Conservation (phyloP, 257 asterid species). For the Salvia splendens region DNA sequence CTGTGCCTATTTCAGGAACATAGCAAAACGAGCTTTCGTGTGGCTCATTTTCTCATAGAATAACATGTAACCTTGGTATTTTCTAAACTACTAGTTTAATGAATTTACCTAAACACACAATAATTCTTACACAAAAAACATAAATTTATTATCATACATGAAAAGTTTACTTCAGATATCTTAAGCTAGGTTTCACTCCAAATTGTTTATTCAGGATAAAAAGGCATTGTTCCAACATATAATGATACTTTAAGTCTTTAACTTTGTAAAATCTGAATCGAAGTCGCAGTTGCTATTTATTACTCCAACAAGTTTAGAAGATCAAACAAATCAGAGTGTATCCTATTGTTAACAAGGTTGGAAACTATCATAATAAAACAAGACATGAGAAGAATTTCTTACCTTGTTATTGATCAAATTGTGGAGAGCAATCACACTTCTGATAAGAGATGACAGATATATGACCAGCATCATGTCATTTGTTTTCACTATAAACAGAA, state of each 20-base stretch:
- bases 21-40: not conserved
- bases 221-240: not conserved
- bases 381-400: conserved; percentile 29
- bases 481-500: conserved; percentile 69
- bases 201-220: too few species aligned
- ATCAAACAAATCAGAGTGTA: not conserved
- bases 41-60: not conserved
- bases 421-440: conserved; percentile 93
- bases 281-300: too few species aligned
- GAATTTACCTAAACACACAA: not conserved
- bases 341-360: not conserved
- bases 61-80: not conserved
- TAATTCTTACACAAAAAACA: not conserved
- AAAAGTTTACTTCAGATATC: not conserved
- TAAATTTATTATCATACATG: not conserved
- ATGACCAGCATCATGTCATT: conserved; percentile 97
- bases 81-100: not conserved
- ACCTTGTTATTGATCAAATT: conserved; percentile 96
- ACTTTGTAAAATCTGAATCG: not conserved
- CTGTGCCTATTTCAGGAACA: not conserved
- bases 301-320: not conserved
- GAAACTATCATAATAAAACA: not conserved
- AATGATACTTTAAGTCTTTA: not conserved
- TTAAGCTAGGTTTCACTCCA: not conserved
- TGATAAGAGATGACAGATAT: conserved; percentile 84